Base-by-base conservation (phyloP, 441 rosid genomes). In the Pelargonium myrrhifolium region DNA sequence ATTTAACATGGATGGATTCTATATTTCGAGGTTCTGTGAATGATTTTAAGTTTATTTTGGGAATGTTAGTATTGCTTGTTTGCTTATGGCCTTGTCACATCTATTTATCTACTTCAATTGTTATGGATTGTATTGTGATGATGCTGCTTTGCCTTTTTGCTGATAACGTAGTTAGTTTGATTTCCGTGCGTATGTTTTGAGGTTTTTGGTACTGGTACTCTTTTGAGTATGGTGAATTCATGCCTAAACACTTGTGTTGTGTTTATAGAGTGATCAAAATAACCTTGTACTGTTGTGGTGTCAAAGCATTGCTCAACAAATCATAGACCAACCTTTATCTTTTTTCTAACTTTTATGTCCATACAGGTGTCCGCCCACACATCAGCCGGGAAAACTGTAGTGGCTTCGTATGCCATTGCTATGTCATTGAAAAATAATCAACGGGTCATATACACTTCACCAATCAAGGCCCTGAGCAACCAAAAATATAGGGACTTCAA, bases 341-440 rank as follows among this genome's bases (percentile, higher is more conserved):
- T 2, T 49, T 31, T 62, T 62, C 1, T 26, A 22, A 58, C 4
- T 9, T 11, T 28, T 63, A 67, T 75, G 49, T 10, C 53, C 53
- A 55, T 56, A 65, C 70, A 93, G 97, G 97, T 89, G 22, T 94
- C 99, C 21, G 99, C 99, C 21, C 99, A 94, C 82, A 94, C 99
- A 24, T 92, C 99, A 15, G 98, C 99, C 72, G 99, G 98, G 17
- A 94, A 94, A 83, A 94, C 99, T 31, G 99, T 89, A 2, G 97
- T 94, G 11, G 99, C 99, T 1, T 76, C 84, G 6, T 94, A 87
- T 83, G 99, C 99, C 4, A 92, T 94, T 68, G 98, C 98, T 39
- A 89, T 92, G 97, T 92, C 98, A 56, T 74, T 94, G 84, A 81
- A 26, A 72, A 90, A 90, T 66, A 87, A 87, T 47, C 99, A 94